Evolutionary conservation across 1,284 basidiomycete species (phyloP), one percentile per base, ranked within the genome.

Genomic region (Sphagnurus paluster): DNA sequence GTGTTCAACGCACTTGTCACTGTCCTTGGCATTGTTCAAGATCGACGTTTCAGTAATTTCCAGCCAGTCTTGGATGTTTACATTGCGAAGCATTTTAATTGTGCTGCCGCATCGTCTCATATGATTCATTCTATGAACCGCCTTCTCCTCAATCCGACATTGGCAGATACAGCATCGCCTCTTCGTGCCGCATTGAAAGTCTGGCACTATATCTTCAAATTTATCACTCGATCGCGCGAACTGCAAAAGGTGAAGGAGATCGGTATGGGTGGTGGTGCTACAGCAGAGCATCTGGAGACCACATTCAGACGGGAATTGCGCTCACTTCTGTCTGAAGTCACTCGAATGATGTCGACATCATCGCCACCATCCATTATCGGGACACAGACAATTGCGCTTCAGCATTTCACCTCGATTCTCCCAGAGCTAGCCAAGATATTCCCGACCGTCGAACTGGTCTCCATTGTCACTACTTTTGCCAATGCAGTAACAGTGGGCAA

Each of bases 1-100:
- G 88, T 96, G 5, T 97, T 98, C 75, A 88, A 91, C 56, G 89
- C 90, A 1, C 77, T 99, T 11, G 90, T 98, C 44, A 93, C 86
- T 3, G 87, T 98, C 1, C 82, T 95, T 3, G 83, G 88, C 1
- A 95, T 98, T 53, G 85, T 93, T 11, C 89, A 93, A 58, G 95
- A 98, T 67, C 83, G 95, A 20, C 81, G 94, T n/a, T 97, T 98
- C 76, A 90, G 85, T 65, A 93, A 97, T 63, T 98, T 98, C 72
- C 86, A 90, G 54, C 87, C 92, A 1, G 93, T 96, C 3, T 72
- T 99, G 42, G 92, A 97, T 57, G 83, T 94, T 14, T 99, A 98
- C 66, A 93, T 98, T 58, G 85, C 92, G 58, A 76, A 85, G 48
- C 92, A 97, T 63, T 98, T 97, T 72, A 82, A 72, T 49, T 91